Evolutionary conservation across 768 basidiomycete species (phyloP).

Genomic region (Rhodotorula kratochvilovae): DNA sequence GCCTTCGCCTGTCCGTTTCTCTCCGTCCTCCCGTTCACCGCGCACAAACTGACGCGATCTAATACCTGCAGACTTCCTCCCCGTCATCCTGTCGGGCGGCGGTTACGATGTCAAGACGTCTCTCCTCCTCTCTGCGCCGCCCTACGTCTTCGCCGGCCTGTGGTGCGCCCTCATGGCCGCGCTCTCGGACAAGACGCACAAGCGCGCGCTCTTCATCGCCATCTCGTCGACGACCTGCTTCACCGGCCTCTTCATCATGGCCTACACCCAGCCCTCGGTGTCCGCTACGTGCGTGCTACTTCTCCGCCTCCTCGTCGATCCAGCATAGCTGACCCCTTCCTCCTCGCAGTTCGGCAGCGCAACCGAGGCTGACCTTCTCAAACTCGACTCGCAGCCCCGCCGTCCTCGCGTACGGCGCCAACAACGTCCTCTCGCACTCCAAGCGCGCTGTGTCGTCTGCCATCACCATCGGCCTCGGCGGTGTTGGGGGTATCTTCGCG

Average conservation of each 20-base stretch:
- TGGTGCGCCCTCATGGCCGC: slow-evolving; percentile 33
- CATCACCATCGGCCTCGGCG: slow-evolving; percentile 38
- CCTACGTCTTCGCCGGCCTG: slow-evolving; percentile 44
- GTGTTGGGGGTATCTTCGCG: slow-evolving; percentile 43
- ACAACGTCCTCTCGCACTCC: slow-evolving; percentile 40
- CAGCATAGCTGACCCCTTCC: too few relatives aligned
- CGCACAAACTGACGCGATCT: neutral
- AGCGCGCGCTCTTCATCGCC: slow-evolving; percentile 43
- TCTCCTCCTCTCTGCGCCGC: slow-evolving; percentile 45
- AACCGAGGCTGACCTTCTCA: neutral
- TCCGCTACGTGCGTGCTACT: slow-evolving; percentile 24
- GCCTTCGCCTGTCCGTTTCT: slow-evolving; percentile 20
- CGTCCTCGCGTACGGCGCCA: slow-evolving; percentile 38
- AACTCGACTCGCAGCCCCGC: slow-evolving; percentile 4
- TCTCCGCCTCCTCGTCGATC: neutral
- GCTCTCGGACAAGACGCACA: slow-evolving; percentile 29
- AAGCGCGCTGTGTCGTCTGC: slow-evolving; percentile 42
- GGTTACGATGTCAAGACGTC: slow-evolving; percentile 43
- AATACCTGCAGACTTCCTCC: slow-evolving; percentile 43
- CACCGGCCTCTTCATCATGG: slow-evolving; percentile 39
- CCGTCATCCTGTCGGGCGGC: slow-evolving; percentile 45
- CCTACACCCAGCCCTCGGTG: slow-evolving; percentile 12
- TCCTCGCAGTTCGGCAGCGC: neutral
- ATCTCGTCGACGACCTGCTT: slow-evolving; percentile 39
- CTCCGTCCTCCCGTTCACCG: neutral